Percentiles rank a stretch among this genome's conserved stretches.
Evolutionary conservation across 2,329 filamentous ascomycete species (phyloP).

Genomic region (Botryotinia globosa): DNA sequence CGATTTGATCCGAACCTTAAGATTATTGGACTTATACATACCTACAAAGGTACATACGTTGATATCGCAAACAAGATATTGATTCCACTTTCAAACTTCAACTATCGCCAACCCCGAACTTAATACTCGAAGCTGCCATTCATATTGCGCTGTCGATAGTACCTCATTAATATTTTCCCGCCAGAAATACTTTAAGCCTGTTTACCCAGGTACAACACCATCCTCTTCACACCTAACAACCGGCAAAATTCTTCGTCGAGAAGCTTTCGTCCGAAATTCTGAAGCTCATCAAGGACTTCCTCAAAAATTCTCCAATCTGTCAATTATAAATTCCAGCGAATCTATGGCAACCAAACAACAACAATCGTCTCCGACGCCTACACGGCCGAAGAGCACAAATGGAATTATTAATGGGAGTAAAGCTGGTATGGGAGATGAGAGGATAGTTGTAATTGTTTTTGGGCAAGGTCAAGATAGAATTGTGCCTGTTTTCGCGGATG

Average conservation of each 20-base stretch:
- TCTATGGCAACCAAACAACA: conserved; percentile 47
- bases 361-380: conserved; percentile 51
- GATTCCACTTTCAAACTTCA: not conserved
- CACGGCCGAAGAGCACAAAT: conserved; percentile 42
- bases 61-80: conserved; percentile 1
- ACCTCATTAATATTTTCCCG: not conserved
- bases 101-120: not conserved
- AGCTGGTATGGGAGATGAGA: conserved; percentile 48
- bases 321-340: conserved; percentile 3
- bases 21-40: conserved; percentile 7
- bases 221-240: not conserved
- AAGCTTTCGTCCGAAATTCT: not conserved
- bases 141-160: conserved; percentile 1
- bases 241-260: conserved; percentile 8
- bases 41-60: not conserved
- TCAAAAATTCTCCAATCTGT: conserved; percentile 3
- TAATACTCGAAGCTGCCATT: not conserved
- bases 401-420: conserved; percentile 39
- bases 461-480: conserved; percentile 70
- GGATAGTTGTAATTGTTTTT: conserved; percentile 66
- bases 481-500: conserved; percentile 72
- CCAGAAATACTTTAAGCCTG: not conserved
- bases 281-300: conserved; percentile 1
- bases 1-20: conserved; percentile 26
- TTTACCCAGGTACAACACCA: not conserved